Evolutionary conservation across 495 filamentous ascomycete species (phyloP).

Genomic region (Tuber borchii): DNA sequence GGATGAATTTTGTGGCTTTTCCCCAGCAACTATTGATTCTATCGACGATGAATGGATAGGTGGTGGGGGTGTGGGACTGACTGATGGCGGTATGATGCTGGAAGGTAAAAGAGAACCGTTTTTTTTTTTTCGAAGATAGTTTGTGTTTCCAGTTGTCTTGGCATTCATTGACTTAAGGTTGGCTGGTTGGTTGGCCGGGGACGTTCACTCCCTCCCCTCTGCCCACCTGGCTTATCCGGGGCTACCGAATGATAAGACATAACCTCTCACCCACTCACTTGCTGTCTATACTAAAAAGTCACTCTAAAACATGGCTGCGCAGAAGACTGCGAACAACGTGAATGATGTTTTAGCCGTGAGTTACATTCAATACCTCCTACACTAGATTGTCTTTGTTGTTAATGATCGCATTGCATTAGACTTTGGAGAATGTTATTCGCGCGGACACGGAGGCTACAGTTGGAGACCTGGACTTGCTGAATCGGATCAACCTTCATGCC

Average conservation of each 20-base stretch:
- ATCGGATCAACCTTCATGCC: slow-evolving; percentile 39
- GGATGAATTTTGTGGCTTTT: neutral
- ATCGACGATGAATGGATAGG: neutral
- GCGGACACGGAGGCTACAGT: slow-evolving; percentile 40
- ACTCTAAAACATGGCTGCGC: slow-evolving; percentile 18
- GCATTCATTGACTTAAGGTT: neutral
- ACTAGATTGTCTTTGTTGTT: neutral
- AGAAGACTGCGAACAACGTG: slow-evolving; percentile 33
- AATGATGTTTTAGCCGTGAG: slow-evolving; percentile 39
- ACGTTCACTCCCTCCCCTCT: neutral
- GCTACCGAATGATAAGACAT: slow-evolving; percentile 6
- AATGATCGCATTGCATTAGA: slow-evolving; percentile 14
- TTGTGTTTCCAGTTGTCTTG: neutral
- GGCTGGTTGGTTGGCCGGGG: neutral
- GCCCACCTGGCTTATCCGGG: neutral
- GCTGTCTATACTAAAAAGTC: neutral
- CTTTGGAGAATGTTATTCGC: slow-evolving; percentile 38
- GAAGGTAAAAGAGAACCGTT: neutral
- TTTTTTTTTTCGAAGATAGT: neutral
- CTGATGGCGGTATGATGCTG: slow-evolving; percentile 2
- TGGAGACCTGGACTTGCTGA: slow-evolving; percentile 40
- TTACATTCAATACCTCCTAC: neutral
- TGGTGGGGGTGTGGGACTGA: neutral
- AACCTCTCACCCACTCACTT: slow-evolving; percentile 8
- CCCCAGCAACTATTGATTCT: neutral